Evolutionary conservation across 164 flowering plant genomes (phyloP).

Genomic region (Magnolia officinalis): DNA sequence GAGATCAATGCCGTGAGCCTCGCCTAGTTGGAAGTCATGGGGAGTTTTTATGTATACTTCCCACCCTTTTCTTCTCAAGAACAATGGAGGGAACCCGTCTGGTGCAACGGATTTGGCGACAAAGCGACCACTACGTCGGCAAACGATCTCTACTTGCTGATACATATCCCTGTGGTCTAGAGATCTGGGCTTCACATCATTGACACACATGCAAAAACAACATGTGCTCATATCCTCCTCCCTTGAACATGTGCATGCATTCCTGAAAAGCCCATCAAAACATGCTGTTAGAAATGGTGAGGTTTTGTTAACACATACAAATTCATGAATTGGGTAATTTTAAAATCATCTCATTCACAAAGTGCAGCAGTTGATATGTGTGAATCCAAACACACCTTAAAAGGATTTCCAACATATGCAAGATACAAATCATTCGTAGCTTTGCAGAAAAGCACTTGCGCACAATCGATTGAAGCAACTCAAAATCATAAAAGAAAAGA

Average conservation of each 20-base stretch:
- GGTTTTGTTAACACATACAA: neutral
- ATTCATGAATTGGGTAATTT: no score
- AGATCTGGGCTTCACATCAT: conserved; percentile 31
- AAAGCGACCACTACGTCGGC: conserved; percentile 3
- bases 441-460: no score
- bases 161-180: conserved; percentile 33
- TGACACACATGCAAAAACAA: conserved; percentile 26
- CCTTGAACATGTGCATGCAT: conserved; percentile 38
- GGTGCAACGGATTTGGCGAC: conserved; percentile 16
- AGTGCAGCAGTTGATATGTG: neutral
- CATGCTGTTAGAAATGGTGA: neutral
- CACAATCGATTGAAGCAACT: no score
- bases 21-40: neutral
- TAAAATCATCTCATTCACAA: neutral
- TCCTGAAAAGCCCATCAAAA: conserved; percentile 22
- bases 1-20: conserved; percentile 3
- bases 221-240: conserved; percentile 39
- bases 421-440: no score
- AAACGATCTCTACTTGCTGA: conserved; percentile 36
- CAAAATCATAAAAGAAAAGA: no score
- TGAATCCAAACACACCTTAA: no score
- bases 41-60: neutral
- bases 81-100: conserved; percentile 14
- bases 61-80: conserved; percentile 19
- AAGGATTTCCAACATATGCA: no score